A percentile compares a stretch with the other conserved stretches of the same genome.
phyloP scores from a whole-genome alignment of 257 asterid genomes.

The Parsonsia alboflavescens region DNA sequence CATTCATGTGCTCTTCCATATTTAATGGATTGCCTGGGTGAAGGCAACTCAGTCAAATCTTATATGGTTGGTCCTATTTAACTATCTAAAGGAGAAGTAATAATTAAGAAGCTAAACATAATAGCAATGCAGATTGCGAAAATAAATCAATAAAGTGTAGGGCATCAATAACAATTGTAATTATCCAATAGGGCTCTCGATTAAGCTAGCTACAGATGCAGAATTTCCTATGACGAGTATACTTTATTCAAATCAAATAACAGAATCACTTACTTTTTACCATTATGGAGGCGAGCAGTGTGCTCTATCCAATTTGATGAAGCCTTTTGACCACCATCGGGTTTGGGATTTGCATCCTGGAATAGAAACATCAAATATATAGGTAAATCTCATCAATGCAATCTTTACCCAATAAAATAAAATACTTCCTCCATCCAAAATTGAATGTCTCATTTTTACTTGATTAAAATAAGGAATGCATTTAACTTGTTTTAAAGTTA shows the following conservation, averaged over 20 bases:
- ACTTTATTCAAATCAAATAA: constrained; percentile 3
- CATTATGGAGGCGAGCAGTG: constrained; percentile 47
- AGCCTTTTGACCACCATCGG: constrained; percentile 30
- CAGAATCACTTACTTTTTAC: constrained; percentile 55
- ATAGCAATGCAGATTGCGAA: not conserved
- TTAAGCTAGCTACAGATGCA: not conserved
- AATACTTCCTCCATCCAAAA: no score
- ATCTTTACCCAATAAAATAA: not conserved
- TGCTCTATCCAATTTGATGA: constrained; percentile 64
- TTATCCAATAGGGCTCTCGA: not conserved
- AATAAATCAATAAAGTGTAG: not conserved
- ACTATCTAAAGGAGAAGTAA: not conserved
- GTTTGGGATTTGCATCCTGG: constrained; percentile 44
- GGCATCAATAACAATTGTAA: not conserved
- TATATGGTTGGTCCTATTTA: not conserved
- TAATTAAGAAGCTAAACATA: not conserved
- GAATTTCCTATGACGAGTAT: not conserved
- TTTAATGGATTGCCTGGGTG: not conserved
- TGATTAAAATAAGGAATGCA: no score
- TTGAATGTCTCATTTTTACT: no score
- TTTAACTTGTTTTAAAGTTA: no score
- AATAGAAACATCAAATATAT: constrained; percentile 16
- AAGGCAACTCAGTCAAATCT: not conserved
- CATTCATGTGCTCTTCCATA: not conserved
- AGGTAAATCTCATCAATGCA: not conserved